Evolutionary conservation across 148 eudicot species (phyloP).

Genomic region (Silene conica): DNA sequence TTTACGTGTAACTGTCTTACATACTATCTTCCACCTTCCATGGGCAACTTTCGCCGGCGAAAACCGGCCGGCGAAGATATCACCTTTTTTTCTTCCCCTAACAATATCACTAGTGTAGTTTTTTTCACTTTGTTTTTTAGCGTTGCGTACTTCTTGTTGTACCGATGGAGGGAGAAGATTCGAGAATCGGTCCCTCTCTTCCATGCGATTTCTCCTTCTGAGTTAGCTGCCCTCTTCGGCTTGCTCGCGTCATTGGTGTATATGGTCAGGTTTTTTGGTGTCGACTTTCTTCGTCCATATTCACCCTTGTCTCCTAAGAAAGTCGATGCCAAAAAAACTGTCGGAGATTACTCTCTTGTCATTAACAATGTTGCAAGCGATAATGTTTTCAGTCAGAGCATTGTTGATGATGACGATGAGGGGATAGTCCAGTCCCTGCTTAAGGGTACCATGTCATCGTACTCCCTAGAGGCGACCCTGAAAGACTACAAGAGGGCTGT

Average conservation of each 20-base stretch:
- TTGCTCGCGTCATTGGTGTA: constrained; percentile 64
- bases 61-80: background rate
- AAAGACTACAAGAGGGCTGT: constrained; percentile 45
- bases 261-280: constrained; percentile 68
- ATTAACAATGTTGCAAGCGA: constrained; percentile 3
- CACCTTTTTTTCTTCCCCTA: constrained; percentile 15
- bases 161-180: constrained; percentile 73
- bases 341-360: background rate
- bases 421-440: constrained; percentile 45
- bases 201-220: constrained; percentile 57
- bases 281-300: constrained; percentile 51
- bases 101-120: constrained; percentile 50
- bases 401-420: constrained; percentile 11
- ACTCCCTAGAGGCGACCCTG: constrained; percentile 46
- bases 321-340: constrained; percentile 6
- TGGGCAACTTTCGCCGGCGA: constrained; percentile 22
- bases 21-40: constrained; percentile 4
- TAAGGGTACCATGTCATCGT: constrained; percentile 43
- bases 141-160: constrained; percentile 62
- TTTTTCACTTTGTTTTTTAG: constrained; percentile 69
- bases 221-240: constrained; percentile 50
- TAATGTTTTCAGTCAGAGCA: background rate
- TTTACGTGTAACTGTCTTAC: too few species aligned
- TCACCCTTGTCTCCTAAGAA: constrained; percentile 14
- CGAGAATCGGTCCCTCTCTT: constrained; percentile 57